Percentiles rank a stretch among this genome's conserved stretches.
phyloP scores from a whole-genome alignment of 148 eudicot genomes.

The Vaccinium darrowii region DNA sequence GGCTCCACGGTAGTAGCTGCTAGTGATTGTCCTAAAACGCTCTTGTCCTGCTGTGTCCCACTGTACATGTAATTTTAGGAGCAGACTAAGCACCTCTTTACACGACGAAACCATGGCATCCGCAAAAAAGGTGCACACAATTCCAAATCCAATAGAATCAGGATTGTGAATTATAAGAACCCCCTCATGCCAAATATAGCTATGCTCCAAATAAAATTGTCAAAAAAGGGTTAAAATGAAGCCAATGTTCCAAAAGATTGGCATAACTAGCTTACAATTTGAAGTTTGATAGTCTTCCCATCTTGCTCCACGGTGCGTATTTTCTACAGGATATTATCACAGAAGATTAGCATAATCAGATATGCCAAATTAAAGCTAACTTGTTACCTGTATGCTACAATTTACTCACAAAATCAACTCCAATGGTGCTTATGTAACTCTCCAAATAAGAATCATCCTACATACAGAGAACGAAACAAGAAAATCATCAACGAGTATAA shows the following conservation, averaged over 20 bases:
- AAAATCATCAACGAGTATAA: not conserved
- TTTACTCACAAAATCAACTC: conserved; percentile 41
- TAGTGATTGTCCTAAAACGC: conserved; percentile 44
- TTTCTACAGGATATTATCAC: conserved; percentile 19
- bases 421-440: conserved; percentile 44
- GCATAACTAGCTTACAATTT: conserved; percentile 25
- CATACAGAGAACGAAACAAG: not conserved
- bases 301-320: conserved; percentile 43
- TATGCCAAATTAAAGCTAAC: not conserved
- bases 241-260: not conserved
- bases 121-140: not conserved
- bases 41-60: conserved; percentile 47
- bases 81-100: not conserved
- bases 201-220: not conserved
- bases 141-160: not conserved
- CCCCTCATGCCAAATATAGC: not conserved
- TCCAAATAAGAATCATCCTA: conserved; percentile 44
- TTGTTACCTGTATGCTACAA: not conserved
- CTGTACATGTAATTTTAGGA: conserved; percentile 20
- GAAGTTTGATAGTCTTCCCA: conserved; percentile 41
- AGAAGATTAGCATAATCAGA: not conserved
- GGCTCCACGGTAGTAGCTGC: conserved; percentile 53
- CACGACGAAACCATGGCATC: not conserved
- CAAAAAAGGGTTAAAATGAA: not conserved
- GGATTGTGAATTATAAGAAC: not conserved